Conservation (phyloP, 768 basidiomycete species). For the Hysterangium stoloniferum region DNA sequence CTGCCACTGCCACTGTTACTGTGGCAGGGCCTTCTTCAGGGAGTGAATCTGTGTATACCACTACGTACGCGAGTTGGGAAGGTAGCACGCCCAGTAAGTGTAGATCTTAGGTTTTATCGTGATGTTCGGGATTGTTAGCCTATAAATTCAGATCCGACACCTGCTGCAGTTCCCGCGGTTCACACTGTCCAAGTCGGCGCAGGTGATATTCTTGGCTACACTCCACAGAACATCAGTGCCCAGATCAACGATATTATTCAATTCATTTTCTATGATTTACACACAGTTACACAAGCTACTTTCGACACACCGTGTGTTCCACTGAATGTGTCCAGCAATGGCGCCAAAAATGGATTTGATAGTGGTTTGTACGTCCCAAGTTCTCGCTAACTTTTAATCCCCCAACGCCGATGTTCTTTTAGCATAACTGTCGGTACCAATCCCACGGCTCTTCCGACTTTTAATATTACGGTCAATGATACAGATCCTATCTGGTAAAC, state of each 20-base stretch:
- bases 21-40: slow-evolving; percentile 16
- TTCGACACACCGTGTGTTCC: slow-evolving; percentile 53
- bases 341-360: slow-evolving; percentile 39
- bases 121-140: no score
- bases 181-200: slow-evolving; percentile 15
- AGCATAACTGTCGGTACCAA: slow-evolving; percentile 35
- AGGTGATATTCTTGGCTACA: slow-evolving; percentile 24
- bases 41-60: slow-evolving; percentile 24
- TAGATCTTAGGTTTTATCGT: no score
- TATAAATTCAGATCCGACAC: slow-evolving; percentile 24
- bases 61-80: slow-evolving; percentile 11
- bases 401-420: background rate
- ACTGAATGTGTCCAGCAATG: slow-evolving; percentile 25
- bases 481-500: slow-evolving; percentile 32
- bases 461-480: slow-evolving; percentile 49
- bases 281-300: slow-evolving; percentile 55
- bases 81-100: background rate
- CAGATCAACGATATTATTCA: slow-evolving; percentile 31
- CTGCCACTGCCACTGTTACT: slow-evolving; percentile 34
- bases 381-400: background rate
- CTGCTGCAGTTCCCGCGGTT: slow-evolving; percentile 23
- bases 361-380: slow-evolving; percentile 46
- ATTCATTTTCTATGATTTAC: slow-evolving; percentile 39
- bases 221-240: slow-evolving; percentile 28
- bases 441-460: slow-evolving; percentile 42